Evolutionary conservation across 129 eudicot genomes (phyloP), one percentile per base, ranked within the genome.

Genomic region (Escallonia rubra): DNA sequence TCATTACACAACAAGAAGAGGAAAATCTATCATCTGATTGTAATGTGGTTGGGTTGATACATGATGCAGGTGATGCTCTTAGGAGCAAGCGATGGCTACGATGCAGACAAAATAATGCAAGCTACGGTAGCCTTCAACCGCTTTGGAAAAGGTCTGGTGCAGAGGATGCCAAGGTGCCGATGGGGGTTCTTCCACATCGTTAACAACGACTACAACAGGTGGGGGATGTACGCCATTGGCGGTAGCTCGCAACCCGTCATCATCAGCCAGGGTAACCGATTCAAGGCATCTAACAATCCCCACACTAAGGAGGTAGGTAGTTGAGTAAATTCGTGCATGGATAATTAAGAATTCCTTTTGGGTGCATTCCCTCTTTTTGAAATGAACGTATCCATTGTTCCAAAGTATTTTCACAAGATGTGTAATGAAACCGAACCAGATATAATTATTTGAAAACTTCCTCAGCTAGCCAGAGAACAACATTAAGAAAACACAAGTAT

Each of bases 221-320:
- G 97, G 97, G 77, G 81, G 43, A 80, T 81, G 82, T 91, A 91
- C 41, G 97, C 97, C 54, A 91, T 91, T 23, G 97, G 95, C 2
- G 97, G 97, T 16, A 88, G 90, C 70, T 61, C 76, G 57, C 73
- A 83, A 60, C 97, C 96, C 14, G 86, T 90, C 70, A 91, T 91
- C 70, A 73, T 91, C 46, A 88, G 97, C 87, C 96, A 91, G 72
- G 97, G 97, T 14, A 91, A 88, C 80, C 76, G 97, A 3, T 91
- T 91, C 79, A 80, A 80, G 71, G 96, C 90, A 43, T 63, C 89
- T 0, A 74, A 80, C 11, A 70, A 85, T 60, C 64, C 57, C 48
- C 60, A 46, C 50, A 74, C 90, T n/a, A 91, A 85, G 70, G 88
- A 87, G 90, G 97, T 89, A 76, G 38, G 48, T 1, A 23, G 34